Evolutionary conservation across 75 land plant species (phyloP).

Genomic region (Pinus taeda): DNA sequence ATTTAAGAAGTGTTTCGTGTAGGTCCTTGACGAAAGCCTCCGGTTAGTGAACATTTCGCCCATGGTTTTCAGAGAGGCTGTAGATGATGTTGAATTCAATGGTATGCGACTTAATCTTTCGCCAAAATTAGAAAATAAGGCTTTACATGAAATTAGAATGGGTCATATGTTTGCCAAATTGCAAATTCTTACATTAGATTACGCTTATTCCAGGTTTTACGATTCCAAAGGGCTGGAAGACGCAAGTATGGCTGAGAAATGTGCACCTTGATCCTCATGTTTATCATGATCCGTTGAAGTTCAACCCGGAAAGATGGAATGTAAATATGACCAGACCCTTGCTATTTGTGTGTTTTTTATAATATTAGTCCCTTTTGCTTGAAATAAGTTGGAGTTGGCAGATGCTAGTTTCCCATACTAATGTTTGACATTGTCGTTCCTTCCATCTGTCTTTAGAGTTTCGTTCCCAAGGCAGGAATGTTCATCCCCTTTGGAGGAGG

Average conservation of each 20-base stretch:
- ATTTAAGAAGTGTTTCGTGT: background rate
- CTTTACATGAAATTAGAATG: background rate
- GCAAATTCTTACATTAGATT: background rate
- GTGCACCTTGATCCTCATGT: slow-evolving; percentile 70
- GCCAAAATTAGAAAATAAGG: background rate
- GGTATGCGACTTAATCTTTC: slow-evolving; percentile 19
- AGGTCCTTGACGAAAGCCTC: slow-evolving; percentile 64
- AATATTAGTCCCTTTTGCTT: background rate
- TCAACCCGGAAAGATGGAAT: slow-evolving; percentile 85
- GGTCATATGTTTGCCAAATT: background rate
- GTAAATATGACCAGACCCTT: slow-evolving; percentile 31
- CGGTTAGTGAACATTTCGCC: slow-evolving; percentile 53
- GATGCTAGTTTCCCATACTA: background rate
- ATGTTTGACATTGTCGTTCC: background rate
- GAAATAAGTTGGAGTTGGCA: background rate
- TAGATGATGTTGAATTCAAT: slow-evolving; percentile 36
- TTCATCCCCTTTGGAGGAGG: slow-evolving; percentile 82
- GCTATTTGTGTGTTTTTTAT: background rate
- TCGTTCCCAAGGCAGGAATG: slow-evolving; percentile 47
- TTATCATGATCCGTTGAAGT: slow-evolving; percentile 55
- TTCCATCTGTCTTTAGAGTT: slow-evolving; percentile 21
- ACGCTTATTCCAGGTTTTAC: slow-evolving; percentile 42
- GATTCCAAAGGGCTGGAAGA: slow-evolving; percentile 83
- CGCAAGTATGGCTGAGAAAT: slow-evolving; percentile 66
- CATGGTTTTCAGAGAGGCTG: slow-evolving; percentile 52